Evolutionary conservation across 2,329 filamentous ascomycete genomes (phyloP).

Genomic region (Claviceps fusiformis): DNA sequence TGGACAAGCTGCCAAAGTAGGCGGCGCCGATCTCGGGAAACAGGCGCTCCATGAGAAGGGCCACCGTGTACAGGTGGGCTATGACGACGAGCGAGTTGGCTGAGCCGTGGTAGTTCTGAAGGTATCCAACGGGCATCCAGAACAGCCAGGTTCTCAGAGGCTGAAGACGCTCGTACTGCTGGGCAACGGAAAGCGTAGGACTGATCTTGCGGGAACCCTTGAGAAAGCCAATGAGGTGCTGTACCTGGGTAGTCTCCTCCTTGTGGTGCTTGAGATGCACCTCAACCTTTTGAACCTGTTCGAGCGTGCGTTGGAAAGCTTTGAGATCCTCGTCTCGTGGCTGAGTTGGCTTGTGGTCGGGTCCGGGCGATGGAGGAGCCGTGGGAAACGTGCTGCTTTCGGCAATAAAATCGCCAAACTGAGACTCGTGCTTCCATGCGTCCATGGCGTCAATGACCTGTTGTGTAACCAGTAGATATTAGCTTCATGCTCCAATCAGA

Average conservation of each 20-base stretch:
- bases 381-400: constrained; percentile 64
- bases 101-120: constrained; percentile 64
- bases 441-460: constrained; percentile 87
- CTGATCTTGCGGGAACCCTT: constrained; percentile 59
- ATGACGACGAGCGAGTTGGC: constrained; percentile 70
- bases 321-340: constrained; percentile 58
- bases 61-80: constrained; percentile 82
- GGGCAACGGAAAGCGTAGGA: constrained; percentile 55
- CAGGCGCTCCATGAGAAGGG: constrained; percentile 74
- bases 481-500: constrained; percentile 2
- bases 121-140: constrained; percentile 78
- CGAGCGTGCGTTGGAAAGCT: constrained; percentile 51
- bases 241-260: constrained; percentile 54
- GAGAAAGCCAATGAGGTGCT: constrained; percentile 58
- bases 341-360: constrained; percentile 46
- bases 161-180: constrained; percentile 83
- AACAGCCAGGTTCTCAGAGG: constrained; percentile 86
- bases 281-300: constrained; percentile 55
- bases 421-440: constrained; percentile 77
- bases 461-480: constrained; percentile 1
- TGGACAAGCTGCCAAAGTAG: constrained; percentile 71
- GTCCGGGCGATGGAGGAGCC: constrained; percentile 47
- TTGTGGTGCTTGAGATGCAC: constrained; percentile 53
- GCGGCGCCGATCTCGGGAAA: constrained; percentile 85
- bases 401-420: constrained; percentile 69